Evolutionary conservation across 192 early-diverging fungal genomes (phyloP), one percentile per base, ranked within the genome.

Genomic region (Umbelopsis ramanniana): DNA sequence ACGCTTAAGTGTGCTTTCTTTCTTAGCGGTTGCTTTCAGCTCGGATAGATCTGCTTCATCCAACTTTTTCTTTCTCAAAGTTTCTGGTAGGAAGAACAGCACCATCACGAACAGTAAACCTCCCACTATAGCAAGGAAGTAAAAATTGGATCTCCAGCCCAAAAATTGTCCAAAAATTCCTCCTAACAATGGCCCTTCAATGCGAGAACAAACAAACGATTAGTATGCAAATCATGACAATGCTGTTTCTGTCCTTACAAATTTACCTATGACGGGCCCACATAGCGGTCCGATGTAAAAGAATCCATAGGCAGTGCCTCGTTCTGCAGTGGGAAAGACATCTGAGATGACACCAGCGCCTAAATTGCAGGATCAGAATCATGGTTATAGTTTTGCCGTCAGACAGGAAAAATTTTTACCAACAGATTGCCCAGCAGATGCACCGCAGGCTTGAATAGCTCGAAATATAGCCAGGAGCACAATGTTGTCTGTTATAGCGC

Each of bases 141-240:
- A 75, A 66, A 75, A 75, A 21, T 55, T 75, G 21, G 68, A 70
- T 63, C 68, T 52, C 74, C 74, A 75, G 4, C 68, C 68, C 15
- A 69, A 66, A 38, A 23, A 55, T 52, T 75, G 50, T 14, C 60
- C 54, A 1, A 75, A 43, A 38, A 60, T 23, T 21, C 74, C 74
- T 29, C 74, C 74, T 47, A 75, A 53, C 3, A 67, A 48, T 2
- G 74, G 68, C 17, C 74, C 70, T 63, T 6, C 26, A 37, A 37
- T 23, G 23, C n/a, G 24, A 57, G 6, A 52, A 35, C 23, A 22
- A n/a, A 37, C n/a, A n/a, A n/a, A n/a, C n/a, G n/a, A n/a, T 11
- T 4, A 33, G 33, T 35, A 50, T n/a, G 48, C 2, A 46, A 23
- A 8, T 15, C 3, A 48, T 50, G 37, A 7, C n/a, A 33, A 45